phyloP scores from a whole-genome alignment of 495 filamentous ascomycete species.

The Tetracladium setigerum region DNA sequence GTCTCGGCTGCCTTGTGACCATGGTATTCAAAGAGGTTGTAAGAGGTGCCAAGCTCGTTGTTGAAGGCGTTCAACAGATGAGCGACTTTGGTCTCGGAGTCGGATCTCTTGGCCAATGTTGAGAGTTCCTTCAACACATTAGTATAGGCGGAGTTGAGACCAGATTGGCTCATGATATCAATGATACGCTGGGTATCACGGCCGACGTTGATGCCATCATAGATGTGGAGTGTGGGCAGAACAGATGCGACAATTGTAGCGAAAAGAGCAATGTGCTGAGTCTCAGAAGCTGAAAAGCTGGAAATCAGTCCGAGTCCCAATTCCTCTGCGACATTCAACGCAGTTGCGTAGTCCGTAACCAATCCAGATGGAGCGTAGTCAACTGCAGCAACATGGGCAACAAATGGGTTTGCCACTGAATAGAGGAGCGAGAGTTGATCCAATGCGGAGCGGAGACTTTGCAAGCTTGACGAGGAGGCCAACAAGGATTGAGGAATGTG shows the following conservation, averaged over 20 bases:
- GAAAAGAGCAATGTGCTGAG: constrained; percentile 92
- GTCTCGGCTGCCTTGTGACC: constrained; percentile 71
- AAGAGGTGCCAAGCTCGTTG: constrained; percentile 86
- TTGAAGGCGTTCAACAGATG: constrained; percentile 78
- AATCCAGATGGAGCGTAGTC: constrained; percentile 71
- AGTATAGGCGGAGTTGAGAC: constrained; percentile 64
- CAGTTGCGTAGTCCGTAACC: constrained; percentile 79
- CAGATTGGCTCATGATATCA: constrained; percentile 68
- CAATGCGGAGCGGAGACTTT: constrained; percentile 71
- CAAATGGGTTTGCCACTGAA: constrained; percentile 81
- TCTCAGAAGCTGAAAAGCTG: constrained; percentile 79
- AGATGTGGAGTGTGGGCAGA: constrained; percentile 82
- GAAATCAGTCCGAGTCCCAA: constrained; percentile 80
- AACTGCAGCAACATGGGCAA: constrained; percentile 87
- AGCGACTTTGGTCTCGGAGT: constrained; percentile 64
- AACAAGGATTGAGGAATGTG: constrained; percentile 85
- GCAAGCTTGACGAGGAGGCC: constrained; percentile 73
- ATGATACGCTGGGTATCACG: constrained; percentile 81
- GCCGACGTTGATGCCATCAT: constrained; percentile 82
- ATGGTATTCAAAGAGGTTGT: constrained; percentile 87
- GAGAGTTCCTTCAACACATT: constrained; percentile 52
- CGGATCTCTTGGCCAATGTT: constrained; percentile 60
- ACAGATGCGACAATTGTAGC: constrained; percentile 74
- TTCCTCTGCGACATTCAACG: constrained; percentile 80
- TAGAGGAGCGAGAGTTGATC: constrained; percentile 89